Conservation (phyloP, 192 early-diverging fungal genomes). For the Backusella sp. region DNA sequence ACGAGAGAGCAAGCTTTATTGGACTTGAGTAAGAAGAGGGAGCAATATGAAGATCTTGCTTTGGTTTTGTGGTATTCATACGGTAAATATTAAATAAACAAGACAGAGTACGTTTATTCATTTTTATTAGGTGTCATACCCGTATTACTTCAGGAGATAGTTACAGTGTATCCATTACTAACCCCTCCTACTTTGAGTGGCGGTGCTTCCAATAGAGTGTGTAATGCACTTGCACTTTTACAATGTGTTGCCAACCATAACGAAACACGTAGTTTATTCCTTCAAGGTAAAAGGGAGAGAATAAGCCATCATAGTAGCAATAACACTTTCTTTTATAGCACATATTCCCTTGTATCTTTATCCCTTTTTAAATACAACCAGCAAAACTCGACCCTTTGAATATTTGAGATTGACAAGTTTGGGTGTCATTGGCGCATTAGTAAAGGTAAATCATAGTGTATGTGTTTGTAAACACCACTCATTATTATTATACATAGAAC, state of each 20-base stretch:
- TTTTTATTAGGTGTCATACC: constrained; percentile 78
- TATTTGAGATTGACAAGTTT: constrained; percentile 92
- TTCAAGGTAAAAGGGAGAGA: constrained; percentile 58
- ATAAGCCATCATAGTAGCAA: neutral
- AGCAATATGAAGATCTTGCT: constrained; percentile 94
- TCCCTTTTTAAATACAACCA: constrained; percentile 95
- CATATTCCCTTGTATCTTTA: constrained; percentile 98
- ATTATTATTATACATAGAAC: constrained; percentile 44
- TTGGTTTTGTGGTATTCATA: constrained; percentile 98
- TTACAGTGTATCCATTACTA: constrained; percentile 91
- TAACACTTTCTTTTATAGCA: constrained; percentile 43
- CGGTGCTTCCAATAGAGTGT: constrained; percentile 91
- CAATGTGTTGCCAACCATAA: constrained; percentile 95
- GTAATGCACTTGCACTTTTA: constrained; percentile 92
- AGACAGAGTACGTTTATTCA: neutral
- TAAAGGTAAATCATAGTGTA: constrained; percentile 66
- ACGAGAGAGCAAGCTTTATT: constrained; percentile 88
- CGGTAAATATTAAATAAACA: constrained; percentile 49
- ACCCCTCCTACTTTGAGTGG: constrained; percentile 84
- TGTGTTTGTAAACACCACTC: neutral
- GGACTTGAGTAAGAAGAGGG: constrained; percentile 91
- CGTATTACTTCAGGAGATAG: constrained; percentile 93
- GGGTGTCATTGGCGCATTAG: constrained; percentile 94
- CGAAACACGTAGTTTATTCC: constrained; percentile 82
- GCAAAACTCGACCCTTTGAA: constrained; percentile 94